phyloP scores from a whole-genome alignment of 345 rosid genomes.

The Aquilaria yunnanensis region DNA sequence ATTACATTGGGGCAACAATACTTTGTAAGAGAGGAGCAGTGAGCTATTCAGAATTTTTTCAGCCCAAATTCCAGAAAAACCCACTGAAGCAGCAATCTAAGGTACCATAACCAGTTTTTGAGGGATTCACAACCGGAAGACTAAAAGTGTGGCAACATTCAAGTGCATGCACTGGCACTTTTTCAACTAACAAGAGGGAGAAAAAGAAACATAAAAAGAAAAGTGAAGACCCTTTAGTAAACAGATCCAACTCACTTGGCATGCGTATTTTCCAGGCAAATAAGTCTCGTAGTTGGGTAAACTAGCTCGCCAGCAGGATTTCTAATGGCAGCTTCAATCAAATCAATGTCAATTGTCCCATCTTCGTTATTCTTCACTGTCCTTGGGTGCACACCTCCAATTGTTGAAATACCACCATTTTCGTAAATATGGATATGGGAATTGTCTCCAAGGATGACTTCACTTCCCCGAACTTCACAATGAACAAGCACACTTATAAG shows the following conservation, averaged over 20 bases:
- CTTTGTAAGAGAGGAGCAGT: too few relatives aligned
- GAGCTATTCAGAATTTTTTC: too few relatives aligned
- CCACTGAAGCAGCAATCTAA: too few relatives aligned
- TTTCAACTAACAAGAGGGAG: neutral
- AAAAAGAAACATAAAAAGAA: neutral
- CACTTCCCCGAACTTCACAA: slow-evolving; percentile 87
- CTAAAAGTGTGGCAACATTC: too few relatives aligned
- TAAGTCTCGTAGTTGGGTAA: slow-evolving; percentile 79
- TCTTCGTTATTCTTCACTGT: slow-evolving; percentile 70
- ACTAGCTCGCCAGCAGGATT: slow-evolving; percentile 63
- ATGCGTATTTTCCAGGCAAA: slow-evolving; percentile 89
- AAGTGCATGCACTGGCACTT: too few relatives aligned
- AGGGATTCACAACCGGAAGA: too few relatives aligned
- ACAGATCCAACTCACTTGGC: slow-evolving; percentile 54
- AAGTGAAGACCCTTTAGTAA: neutral
- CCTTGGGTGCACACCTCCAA: slow-evolving; percentile 90
- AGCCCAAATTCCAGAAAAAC: too few relatives aligned
- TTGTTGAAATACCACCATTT: slow-evolving; percentile 82
- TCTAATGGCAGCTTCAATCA: slow-evolving; percentile 76
- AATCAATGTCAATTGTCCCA: slow-evolving; percentile 69
- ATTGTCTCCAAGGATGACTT: slow-evolving; percentile 82
- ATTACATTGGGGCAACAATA: too few relatives aligned
- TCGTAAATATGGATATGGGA: slow-evolving; percentile 77
- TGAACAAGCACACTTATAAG: slow-evolving; percentile 87
- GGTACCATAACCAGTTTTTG: too few relatives aligned